phyloP scores from a whole-genome alignment of 2,329 filamentous ascomycete species.

The Ophiostoma sp. region DNA sequence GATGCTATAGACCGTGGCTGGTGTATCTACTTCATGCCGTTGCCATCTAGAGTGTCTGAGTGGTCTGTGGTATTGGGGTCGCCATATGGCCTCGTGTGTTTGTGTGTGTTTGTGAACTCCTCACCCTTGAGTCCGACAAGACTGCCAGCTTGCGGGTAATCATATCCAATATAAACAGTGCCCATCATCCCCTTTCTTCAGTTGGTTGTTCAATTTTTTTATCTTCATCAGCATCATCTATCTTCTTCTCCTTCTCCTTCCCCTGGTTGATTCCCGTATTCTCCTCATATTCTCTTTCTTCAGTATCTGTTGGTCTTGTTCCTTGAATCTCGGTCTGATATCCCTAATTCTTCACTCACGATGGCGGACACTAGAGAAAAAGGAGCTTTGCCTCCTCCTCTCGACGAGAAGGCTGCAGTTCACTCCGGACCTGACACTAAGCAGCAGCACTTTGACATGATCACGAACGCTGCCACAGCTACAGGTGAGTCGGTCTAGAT shows the following conservation, averaged over 20 bases:
- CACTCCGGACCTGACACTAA: not conserved
- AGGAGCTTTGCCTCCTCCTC: not conserved
- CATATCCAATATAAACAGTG: conserved; percentile 2
- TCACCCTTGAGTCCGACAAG: conserved; percentile 1
- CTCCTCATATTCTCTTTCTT: not conserved
- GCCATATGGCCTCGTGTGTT: not conserved
- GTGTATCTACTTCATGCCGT: not conserved
- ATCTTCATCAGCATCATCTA: not conserved
- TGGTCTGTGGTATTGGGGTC: conserved; percentile 6
- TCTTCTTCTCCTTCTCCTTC: not conserved
- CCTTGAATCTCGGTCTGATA: not conserved
- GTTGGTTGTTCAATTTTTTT: not conserved
- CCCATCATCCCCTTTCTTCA: not conserved
- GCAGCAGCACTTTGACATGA: not conserved
- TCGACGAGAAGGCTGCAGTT: not conserved
- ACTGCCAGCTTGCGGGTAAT: not conserved
- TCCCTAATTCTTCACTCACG: not conserved
- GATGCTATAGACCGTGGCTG: not conserved
- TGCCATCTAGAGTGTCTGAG: not conserved
- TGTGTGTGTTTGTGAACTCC: not conserved
- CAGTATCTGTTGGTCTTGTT: not conserved
- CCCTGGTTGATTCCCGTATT: not conserved
- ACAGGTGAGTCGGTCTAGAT: not conserved
- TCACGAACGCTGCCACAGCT: not conserved
- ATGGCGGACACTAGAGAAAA: not conserved